A percentile compares a stretch with the other conserved stretches of the same genome.
These are phyloP conservation scores for Terfezia boudieri DNA, from an alignment of 495 filamentous ascomycete genomes.

Conservation along the genomic window DNA sequence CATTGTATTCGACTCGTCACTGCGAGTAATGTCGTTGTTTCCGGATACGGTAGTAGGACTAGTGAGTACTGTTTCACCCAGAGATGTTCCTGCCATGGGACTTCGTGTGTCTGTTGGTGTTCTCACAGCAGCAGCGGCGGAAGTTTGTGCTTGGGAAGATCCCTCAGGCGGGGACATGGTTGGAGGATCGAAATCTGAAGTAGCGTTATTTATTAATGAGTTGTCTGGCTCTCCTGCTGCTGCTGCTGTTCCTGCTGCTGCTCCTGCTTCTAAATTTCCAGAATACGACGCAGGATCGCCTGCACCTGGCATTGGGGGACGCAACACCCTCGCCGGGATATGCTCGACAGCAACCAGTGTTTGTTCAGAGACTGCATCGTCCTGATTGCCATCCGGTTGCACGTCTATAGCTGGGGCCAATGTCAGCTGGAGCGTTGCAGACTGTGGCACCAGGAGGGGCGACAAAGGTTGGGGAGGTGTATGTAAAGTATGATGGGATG, in stretches of 20 bases:
- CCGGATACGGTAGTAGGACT: constrained; percentile 7
- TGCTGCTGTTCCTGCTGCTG: neutral
- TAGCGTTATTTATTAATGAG: neutral
- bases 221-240: neutral
- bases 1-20: constrained; percentile 8
- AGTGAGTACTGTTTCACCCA: neutral
- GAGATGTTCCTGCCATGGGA: constrained; percentile 2
- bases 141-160: neutral
- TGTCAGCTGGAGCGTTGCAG: neutral
- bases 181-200: neutral
- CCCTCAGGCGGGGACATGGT: neutral
- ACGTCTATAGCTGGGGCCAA: neutral
- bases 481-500: neutral
- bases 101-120: constrained; percentile 3
- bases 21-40: neutral
- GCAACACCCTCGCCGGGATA: neutral
- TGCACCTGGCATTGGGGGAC: neutral
- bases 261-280: neutral
- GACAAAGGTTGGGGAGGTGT: neutral
- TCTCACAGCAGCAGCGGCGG: constrained; percentile 1
- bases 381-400: neutral
- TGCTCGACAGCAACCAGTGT: neutral
- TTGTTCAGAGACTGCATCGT: neutral
- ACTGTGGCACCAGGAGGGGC: neutral
- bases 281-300: neutral